Evolutionary conservation across 2,329 filamentous ascomycete species (phyloP).

Genomic region (Penicillium rolfsii): DNA sequence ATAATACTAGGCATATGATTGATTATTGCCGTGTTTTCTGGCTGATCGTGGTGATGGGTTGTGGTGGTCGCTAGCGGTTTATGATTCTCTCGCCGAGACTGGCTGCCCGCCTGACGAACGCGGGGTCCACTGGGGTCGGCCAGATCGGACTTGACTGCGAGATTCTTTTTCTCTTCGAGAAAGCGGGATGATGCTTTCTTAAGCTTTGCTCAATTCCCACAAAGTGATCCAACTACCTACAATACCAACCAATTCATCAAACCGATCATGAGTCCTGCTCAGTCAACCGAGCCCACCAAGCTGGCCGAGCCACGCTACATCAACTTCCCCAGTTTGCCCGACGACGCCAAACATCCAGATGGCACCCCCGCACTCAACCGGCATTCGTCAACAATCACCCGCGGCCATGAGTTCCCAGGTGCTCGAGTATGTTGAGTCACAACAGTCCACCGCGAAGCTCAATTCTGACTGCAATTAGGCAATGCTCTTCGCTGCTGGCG

Average conservation of each 20-base stretch:
- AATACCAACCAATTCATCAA: neutral
- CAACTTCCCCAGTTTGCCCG: conserved; percentile 59
- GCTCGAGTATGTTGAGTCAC: conserved; percentile 68
- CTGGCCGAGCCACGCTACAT: conserved; percentile 57
- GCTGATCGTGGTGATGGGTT: neutral
- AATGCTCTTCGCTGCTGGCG: conserved; percentile 92
- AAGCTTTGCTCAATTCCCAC: neutral
- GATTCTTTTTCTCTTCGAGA: neutral
- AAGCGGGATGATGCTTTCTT: neutral
- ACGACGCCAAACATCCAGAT: conserved; percentile 55
- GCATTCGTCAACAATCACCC: conserved; percentile 81
- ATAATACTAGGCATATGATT: neutral
- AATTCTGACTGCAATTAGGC: conserved; percentile 57
- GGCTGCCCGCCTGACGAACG: conserved; percentile 12
- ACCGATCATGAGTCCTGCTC: conserved; percentile 29
- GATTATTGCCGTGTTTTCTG: neutral
- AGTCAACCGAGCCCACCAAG: conserved; percentile 29
- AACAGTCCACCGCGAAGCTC: neutral
- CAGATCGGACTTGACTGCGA: conserved; percentile 15
- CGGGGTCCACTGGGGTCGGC: conserved; percentile 18
- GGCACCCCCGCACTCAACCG: conserved; percentile 74
- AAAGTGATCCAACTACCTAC: neutral
- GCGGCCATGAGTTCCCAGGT: conserved; percentile 85
- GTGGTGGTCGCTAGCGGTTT: neutral
- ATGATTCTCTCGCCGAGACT: conserved; percentile 1